phyloP scores from a whole-genome alignment of 345 rosid species.

The Draba incana region DNA sequence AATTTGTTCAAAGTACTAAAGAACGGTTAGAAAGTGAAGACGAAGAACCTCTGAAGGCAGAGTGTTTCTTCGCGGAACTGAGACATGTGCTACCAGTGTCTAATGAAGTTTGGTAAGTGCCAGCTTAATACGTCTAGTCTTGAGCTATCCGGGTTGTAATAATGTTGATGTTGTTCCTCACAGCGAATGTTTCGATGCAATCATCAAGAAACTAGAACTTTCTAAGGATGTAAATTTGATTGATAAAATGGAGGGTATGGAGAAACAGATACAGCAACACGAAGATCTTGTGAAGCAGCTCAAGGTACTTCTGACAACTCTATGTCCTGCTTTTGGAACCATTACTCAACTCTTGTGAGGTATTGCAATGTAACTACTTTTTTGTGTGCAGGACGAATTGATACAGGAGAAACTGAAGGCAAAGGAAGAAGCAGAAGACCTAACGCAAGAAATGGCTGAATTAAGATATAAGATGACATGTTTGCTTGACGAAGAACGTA shows the following conservation, averaged over 20 bases:
- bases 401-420: slow-evolving; percentile 74
- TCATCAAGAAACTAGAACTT: slow-evolving; percentile 44
- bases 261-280: slow-evolving; percentile 58
- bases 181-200: slow-evolving; percentile 42
- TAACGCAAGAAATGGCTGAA: slow-evolving; percentile 97
- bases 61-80: slow-evolving; percentile 38
- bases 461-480: slow-evolving; percentile 81
- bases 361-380: background rate
- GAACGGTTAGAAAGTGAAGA: slow-evolving; percentile 51
- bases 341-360: background rate
- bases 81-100: slow-evolving; percentile 43
- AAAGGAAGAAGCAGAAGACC: slow-evolving; percentile 92
- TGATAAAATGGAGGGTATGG: slow-evolving; percentile 52
- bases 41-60: slow-evolving; percentile 27
- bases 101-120: slow-evolving; percentile 55
- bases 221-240: slow-evolving; percentile 42
- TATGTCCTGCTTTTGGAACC: background rate
- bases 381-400: slow-evolving; percentile 52
- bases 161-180: slow-evolving; percentile 25
- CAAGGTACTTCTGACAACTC: slow-evolving; percentile 44
- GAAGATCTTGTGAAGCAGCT: slow-evolving; percentile 61
- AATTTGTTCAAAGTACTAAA: slow-evolving; percentile 45
- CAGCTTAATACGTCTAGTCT: background rate
- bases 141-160: slow-evolving; percentile 5
- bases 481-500: slow-evolving; percentile 90